phyloP scores from a whole-genome alignment of 495 filamentous ascomycete genomes.

The Cenococcum geophilum region DNA sequence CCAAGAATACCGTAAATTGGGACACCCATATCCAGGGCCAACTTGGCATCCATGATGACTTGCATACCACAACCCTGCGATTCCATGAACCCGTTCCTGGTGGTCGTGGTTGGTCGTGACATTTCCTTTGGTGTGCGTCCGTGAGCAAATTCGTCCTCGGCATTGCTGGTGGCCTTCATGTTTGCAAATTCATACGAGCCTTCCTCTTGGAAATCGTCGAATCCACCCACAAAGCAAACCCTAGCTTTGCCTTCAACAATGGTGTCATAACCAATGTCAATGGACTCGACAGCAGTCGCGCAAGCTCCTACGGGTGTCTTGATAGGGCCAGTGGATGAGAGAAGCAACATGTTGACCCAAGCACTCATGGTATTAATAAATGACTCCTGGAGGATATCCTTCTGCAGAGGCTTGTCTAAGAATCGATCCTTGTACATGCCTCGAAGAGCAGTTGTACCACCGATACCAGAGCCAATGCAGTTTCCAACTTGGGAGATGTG shows the following conservation, averaged over 20 bases:
- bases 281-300: conserved; percentile 92
- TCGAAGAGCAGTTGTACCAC: conserved; percentile 82
- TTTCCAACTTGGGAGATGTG: conserved; percentile 98
- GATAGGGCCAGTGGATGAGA: conserved; percentile 96
- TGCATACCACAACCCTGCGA: conserved; percentile 98
- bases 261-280: conserved; percentile 96
- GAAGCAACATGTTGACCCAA: conserved; percentile 97
- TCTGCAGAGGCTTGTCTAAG: conserved; percentile 95
- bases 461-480: conserved; percentile 95
- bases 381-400: conserved; percentile 97
- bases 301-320: conserved; percentile 98
- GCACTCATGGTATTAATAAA: conserved; percentile 99
- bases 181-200: conserved; percentile 99
- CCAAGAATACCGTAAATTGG: conserved; percentile 95
- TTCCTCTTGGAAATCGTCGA: conserved; percentile 99
- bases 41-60: conserved; percentile 93
- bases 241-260: conserved; percentile 96
- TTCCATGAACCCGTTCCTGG: conserved; percentile 98
- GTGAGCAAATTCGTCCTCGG: conserved; percentile 90
- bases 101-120: conserved; percentile 95
- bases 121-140: conserved; percentile 94
- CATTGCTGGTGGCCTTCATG: conserved; percentile 98
- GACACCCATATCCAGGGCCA: conserved; percentile 97
- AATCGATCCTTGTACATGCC: conserved; percentile 99
- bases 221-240: conserved; percentile 95